These are phyloP conservation scores for Chrysosporium keratinophilum DNA, from an alignment of 2,329 filamentous ascomycete genomes.

Conservation along the genomic window DNA sequence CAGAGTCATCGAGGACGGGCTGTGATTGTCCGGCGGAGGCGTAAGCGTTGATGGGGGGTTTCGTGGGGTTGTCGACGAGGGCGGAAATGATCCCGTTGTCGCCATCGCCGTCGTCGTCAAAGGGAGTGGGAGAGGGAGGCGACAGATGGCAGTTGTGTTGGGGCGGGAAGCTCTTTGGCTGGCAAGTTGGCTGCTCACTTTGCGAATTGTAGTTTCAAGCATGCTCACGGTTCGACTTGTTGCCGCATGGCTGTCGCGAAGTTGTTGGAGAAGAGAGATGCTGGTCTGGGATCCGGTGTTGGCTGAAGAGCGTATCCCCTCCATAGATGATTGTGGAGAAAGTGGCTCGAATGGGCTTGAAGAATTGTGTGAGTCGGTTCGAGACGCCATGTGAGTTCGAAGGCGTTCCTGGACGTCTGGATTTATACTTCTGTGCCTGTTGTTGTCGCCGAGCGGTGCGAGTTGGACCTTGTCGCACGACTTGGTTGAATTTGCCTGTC, in stretches of 20 bases:
- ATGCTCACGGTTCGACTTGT: slow-evolving; percentile 1
- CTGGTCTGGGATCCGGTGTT: not conserved
- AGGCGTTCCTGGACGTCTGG: slow-evolving; percentile 1
- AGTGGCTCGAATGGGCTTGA: not conserved
- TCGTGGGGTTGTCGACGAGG: not conserved
- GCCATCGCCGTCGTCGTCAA: too few species aligned
- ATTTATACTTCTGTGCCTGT: not conserved
- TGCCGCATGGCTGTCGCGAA: slow-evolving; percentile 9
- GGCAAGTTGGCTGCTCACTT: slow-evolving; percentile 2
- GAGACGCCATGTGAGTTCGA: not conserved
- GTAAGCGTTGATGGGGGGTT: slow-evolving; percentile 4
- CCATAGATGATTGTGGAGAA: slow-evolving; percentile 1
- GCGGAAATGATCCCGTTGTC: not conserved
- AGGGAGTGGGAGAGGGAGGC: not conserved
- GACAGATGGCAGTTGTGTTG: not conserved
- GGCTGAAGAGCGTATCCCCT: not conserved
- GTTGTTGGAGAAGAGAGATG: slow-evolving; percentile 5
- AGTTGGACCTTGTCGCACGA: not conserved
- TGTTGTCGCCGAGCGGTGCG: not conserved
- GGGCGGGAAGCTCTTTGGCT: not conserved
- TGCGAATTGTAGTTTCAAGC: slow-evolving; percentile 11
- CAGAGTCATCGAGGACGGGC: slow-evolving; percentile 1
- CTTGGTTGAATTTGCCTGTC: not conserved
- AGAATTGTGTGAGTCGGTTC: not conserved
- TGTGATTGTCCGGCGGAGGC: slow-evolving; percentile 10